A percentile compares a stretch with the other conserved stretches of the same genome.
phyloP scores from a whole-genome alignment of 2,329 filamentous ascomycete species.

The Plenodomus lindquistii region DNA sequence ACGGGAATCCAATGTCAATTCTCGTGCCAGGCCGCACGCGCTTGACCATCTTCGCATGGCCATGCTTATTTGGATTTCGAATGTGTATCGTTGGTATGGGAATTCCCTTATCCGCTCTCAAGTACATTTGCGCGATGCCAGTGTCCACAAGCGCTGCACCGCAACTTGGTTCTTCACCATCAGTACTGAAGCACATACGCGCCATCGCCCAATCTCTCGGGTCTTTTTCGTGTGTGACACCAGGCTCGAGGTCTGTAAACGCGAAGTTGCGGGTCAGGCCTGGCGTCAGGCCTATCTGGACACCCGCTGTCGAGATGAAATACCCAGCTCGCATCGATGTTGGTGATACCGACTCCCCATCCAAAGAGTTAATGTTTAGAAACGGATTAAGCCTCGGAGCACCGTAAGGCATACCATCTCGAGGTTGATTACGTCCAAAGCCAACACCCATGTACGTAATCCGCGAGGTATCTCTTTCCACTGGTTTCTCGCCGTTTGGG shows the following conservation, averaged over 20 bases:
- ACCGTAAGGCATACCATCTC: conserved; percentile 34
- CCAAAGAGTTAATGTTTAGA: conserved; percentile 37
- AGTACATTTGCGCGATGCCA: conserved; percentile 42
- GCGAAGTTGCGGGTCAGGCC: conserved; percentile 22
- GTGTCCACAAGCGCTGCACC: conserved; percentile 39
- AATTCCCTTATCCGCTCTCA: conserved; percentile 31
- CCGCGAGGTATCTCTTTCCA: conserved; percentile 26
- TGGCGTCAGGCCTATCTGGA: conserved; percentile 35
- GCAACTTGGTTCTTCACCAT: conserved; percentile 23
- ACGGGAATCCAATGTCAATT: conserved; percentile 31
- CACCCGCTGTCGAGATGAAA: conserved; percentile 32
- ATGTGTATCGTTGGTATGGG: conserved; percentile 34
- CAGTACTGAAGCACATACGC: conserved; percentile 34
- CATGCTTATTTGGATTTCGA: conserved; percentile 35
- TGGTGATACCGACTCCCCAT: conserved; percentile 16
- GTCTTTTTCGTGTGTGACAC: conserved; percentile 32
- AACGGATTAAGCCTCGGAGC: conserved; percentile 40
- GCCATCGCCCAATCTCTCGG: conserved; percentile 41
- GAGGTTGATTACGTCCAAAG: conserved; percentile 37
- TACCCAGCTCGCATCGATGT: conserved; percentile 29
- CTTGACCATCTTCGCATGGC: conserved; percentile 29
- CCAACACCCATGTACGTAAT: conserved; percentile 46
- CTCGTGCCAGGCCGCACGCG: conserved; percentile 37
- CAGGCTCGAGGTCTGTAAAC: conserved; percentile 30
- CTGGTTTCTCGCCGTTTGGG: conserved; percentile 28